phyloP scores from a whole-genome alignment of 495 filamentous ascomycete species.

The Lophiotrema nucula region DNA sequence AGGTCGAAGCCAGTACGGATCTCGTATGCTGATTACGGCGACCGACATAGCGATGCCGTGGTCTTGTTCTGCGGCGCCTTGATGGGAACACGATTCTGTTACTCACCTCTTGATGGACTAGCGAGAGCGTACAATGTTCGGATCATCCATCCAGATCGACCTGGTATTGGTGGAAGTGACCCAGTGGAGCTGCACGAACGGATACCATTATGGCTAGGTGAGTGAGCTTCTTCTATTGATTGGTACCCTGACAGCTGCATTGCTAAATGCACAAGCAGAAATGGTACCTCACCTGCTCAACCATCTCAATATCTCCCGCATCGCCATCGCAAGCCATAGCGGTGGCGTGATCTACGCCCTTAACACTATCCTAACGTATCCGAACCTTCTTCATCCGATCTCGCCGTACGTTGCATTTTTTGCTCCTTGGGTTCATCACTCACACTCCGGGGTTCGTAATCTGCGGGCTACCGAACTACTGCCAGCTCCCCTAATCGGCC shows the following conservation, averaged over 20 bases:
- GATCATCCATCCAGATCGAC: constrained; percentile 30
- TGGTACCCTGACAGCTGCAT: not conserved
- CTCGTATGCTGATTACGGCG: constrained; percentile 30
- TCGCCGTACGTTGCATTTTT: constrained; percentile 26
- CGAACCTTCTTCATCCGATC: constrained; percentile 26
- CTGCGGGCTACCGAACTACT: constrained; percentile 15
- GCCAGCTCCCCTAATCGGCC: constrained; percentile 24
- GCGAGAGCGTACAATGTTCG: constrained; percentile 25
- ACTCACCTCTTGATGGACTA: constrained; percentile 18
- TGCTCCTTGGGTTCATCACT: constrained; percentile 31
- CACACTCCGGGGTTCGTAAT: constrained; percentile 9
- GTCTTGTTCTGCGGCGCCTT: constrained; percentile 31
- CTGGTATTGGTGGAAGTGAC: constrained; percentile 31
- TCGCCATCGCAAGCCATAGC: constrained; percentile 31
- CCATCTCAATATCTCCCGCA: constrained; percentile 26
- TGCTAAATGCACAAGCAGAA: constrained; percentile 3
- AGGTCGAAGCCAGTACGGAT: constrained; percentile 20
- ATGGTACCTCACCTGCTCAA: constrained; percentile 28
- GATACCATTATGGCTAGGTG: constrained; percentile 29
- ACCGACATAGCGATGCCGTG: constrained; percentile 23
- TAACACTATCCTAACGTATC: constrained; percentile 24
- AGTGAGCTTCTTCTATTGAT: not conserved
- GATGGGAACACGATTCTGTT: constrained; percentile 19
- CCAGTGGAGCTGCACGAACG: constrained; percentile 12
- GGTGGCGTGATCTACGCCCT: constrained; percentile 31